Evolutionary conservation across 2,329 filamentous ascomycete genomes (phyloP), one percentile per base, ranked within the genome.

Genomic region (Fusarium irregulare): DNA sequence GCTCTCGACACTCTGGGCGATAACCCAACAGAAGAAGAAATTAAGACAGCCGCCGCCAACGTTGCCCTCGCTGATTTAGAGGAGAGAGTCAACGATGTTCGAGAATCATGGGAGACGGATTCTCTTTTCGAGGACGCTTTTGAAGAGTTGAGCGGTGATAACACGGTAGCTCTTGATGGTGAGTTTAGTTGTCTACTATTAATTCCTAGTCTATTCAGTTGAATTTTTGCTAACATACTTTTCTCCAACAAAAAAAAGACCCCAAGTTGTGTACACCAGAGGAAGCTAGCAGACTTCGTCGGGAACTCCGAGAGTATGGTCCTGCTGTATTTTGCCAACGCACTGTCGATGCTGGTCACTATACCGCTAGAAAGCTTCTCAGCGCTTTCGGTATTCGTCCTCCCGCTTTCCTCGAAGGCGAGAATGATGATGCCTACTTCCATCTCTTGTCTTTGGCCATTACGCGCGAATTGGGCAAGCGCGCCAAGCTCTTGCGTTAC

Each of bases 371-470:
- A 81, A 95, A 93, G 80, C 85, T 98, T 30, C 89, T 95, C 77
- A 94, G 93, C 11, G 94, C 93, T 16, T 98, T 98, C 83, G 91
- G 90, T 64, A 88, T 97, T 73, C 84, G 87, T 41, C 89, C 92
- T 45, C 93, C 93, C 4, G 79, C 84, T 40, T 94, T 93, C 76
- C 87, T 97, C 16, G 89, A 94, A 34, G 91, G 89, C 41, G 61
- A 75, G 56, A 72, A 77, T 42, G 93, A 97, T 77, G 88, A 93
- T 56, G 86, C 88, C 32, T 96, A 93, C 79, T 92, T 92, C 78
- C 85, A 87, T 64, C 83, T 97, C 55, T 84, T 98, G 27, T 91
- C 90, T 47, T 84, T 93, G 32, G 93, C 91, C 56, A 91, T 98
- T 72, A 89, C 88, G 64, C 89, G 94, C 53, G 94, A 97, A 80